phyloP scores from a whole-genome alignment of 352 stramenopile species.

The Globisporangium canariense region DNA sequence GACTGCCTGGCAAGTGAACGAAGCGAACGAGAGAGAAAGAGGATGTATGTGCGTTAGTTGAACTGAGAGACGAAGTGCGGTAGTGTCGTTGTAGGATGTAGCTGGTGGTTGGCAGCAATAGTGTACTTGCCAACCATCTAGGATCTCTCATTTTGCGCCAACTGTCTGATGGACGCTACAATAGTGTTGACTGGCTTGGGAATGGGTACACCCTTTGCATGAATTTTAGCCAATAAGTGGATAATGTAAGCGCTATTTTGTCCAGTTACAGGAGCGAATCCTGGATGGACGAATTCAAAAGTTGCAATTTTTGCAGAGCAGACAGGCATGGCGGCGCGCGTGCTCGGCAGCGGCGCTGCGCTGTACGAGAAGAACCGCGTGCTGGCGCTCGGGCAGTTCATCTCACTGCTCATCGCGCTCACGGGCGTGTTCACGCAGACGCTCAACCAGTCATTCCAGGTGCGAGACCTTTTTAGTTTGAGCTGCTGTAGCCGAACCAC shows the following conservation, averaged over 20 bases:
- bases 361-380: slow-evolving; percentile 52
- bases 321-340: slow-evolving; percentile 1
- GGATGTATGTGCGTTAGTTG: neutral
- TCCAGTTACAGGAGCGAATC: too few relatives aligned
- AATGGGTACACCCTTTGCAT: neutral
- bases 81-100: slow-evolving; percentile 2
- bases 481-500: neutral
- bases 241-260: too few relatives aligned
- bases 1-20: neutral
- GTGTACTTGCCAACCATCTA: neutral
- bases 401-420: slow-evolving; percentile 85
- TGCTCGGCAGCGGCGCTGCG: slow-evolving; percentile 8
- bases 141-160: neutral
- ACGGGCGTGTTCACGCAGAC: slow-evolving; percentile 86
- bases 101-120: slow-evolving; percentile 1
- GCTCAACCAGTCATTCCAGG: slow-evolving; percentile 77
- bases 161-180: neutral
- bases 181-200: too few relatives aligned
- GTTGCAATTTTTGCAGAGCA: neutral
- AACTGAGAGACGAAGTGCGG: neutral
- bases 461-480: slow-evolving; percentile 2
- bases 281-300: too few relatives aligned
- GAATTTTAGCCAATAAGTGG: neutral
- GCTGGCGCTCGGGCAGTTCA: slow-evolving; percentile 81
- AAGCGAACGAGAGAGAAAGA: neutral